Evolutionary conservation across 352 stramenopile genomes (phyloP), one percentile per base, ranked within the genome.

Genomic region (Stephanocyclus meneghinianus): DNA sequence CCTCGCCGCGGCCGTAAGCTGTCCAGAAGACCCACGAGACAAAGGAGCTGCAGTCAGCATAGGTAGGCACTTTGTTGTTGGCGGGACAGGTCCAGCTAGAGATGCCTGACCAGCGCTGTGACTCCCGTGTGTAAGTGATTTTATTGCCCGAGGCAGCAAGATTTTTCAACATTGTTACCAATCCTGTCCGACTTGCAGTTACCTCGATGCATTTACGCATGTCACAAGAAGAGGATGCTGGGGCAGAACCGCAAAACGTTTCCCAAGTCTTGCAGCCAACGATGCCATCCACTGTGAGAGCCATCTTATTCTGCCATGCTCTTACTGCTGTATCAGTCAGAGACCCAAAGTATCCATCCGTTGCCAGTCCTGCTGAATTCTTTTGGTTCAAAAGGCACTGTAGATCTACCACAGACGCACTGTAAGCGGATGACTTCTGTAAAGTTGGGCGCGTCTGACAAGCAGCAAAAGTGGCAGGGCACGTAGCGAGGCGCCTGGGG

Each of bases 231-330:
- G 18, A 55, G 13, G 15, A 16, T 61, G n/a, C n/a, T 40, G 5
- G 18, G 47, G 10, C 15, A 55, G 18, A 6, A 26, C 53, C 35
- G n/a, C 60, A 68, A 13, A 68, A 18, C 5, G 60, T 30, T 8
- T 50, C 11, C 60, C 60, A 68, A 57, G 60, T 68, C 18, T 68
- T 26, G 44, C n/a, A 16, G 26, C 60, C 60, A 53, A 68, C 60
- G 11, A 68, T 55, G 5, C 60, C 60, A 55, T 68, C 60, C 37
- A 68, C 26, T 3, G 11, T 6, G 21, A 68, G 44, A 50, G 15
- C 60, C 37, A 35, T 68, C n/a, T 56, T 68, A 18, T 13, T 56
- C 26, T 68, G 60, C 37, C 44, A 68, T 16, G 60, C 44, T 32
- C 35, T 50, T 16, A 68, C 60, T 35, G 60, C 60, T 5, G 37